Percentiles rank a stretch among this genome's conserved stretches.
Evolutionary conservation across 495 filamentous ascomycete species (phyloP).

Genomic region (Penicillium verhagenii): DNA sequence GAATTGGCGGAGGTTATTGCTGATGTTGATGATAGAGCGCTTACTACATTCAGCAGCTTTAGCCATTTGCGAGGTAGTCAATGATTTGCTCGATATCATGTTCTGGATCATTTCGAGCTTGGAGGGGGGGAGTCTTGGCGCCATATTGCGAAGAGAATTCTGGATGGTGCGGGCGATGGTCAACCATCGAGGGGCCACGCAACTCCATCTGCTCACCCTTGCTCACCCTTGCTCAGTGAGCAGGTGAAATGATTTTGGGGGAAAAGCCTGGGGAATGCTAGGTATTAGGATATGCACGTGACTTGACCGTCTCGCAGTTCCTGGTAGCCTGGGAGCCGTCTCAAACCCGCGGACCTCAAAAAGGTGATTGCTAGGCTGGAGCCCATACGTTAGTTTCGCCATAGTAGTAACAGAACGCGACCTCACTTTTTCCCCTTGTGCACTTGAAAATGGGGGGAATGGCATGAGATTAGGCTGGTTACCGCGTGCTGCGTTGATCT

Average conservation of each 20-base stretch:
- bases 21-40: too few species aligned
- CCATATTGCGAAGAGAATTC: conserved; percentile 1
- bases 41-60: conserved; percentile 20
- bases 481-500: too few species aligned
- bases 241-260: conserved; percentile 6
- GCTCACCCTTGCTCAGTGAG: conserved; percentile 5
- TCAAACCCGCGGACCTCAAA: too few species aligned
- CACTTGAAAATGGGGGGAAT: too few species aligned
- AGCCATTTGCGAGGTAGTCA: conserved; percentile 20
- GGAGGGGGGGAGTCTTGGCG: conserved; percentile 1
- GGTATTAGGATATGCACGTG: conserved; percentile 10
- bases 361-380: too few species aligned
- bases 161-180: background rate
- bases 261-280: conserved; percentile 9
- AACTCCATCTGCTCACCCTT: too few species aligned
- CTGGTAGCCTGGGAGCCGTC: too few species aligned
- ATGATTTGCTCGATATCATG: conserved; percentile 22
- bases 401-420: too few species aligned
- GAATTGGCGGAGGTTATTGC: conserved; percentile 24
- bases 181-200: background rate
- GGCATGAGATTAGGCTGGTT: too few species aligned
- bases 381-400: too few species aligned
- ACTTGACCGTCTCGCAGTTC: conserved; percentile 2
- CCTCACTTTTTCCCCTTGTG: too few species aligned
- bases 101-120: conserved; percentile 11